Evolutionary conservation across 192 early-diverging fungal genomes (phyloP).

Genomic region (Backusella sp.): DNA sequence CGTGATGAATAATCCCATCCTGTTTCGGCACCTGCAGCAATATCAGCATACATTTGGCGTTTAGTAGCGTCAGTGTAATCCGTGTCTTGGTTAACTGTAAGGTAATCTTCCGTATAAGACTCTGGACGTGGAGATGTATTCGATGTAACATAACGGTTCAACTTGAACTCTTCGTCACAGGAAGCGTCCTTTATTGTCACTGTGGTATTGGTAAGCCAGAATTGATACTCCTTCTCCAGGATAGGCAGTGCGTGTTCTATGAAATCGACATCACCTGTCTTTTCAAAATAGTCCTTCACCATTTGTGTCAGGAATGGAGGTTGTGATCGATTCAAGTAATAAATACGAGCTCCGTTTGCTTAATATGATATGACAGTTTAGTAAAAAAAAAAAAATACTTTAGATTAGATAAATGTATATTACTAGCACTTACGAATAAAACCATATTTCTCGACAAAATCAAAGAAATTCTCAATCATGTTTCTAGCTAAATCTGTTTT

Average conservation of each 20-base stretch:
- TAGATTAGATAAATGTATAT: not conserved
- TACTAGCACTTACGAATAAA: constrained; percentile 59
- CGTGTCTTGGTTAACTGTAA: constrained; percentile 46
- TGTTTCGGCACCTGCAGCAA: constrained; percentile 68
- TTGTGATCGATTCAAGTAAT: constrained; percentile 74
- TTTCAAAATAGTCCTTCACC: constrained; percentile 58
- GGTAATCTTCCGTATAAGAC: constrained; percentile 59
- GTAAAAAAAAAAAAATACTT: not conserved
- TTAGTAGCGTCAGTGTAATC: constrained; percentile 30
- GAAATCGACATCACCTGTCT: constrained; percentile 48
- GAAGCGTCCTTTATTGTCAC: constrained; percentile 36
- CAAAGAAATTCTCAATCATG: constrained; percentile 62
- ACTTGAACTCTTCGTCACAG: constrained; percentile 24
- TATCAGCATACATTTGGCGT: constrained; percentile 52
- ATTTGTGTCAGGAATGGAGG: constrained; percentile 72
- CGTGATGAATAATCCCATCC: constrained; percentile 73
- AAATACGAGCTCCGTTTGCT: constrained; percentile 74
- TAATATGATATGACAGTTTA: not conserved
- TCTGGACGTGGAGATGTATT: constrained; percentile 64
- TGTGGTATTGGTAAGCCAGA: constrained; percentile 56
- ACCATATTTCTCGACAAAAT: constrained; percentile 56
- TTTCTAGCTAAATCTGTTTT: constrained; percentile 43
- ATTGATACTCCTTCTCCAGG: constrained; percentile 59
- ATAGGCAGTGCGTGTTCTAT: constrained; percentile 49
- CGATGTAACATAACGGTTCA: constrained; percentile 58